These are phyloP conservation scores for Annulohypoxylon truncatum DNA, from an alignment of 2,329 filamentous ascomycete species.

Conservation along the genomic window DNA sequence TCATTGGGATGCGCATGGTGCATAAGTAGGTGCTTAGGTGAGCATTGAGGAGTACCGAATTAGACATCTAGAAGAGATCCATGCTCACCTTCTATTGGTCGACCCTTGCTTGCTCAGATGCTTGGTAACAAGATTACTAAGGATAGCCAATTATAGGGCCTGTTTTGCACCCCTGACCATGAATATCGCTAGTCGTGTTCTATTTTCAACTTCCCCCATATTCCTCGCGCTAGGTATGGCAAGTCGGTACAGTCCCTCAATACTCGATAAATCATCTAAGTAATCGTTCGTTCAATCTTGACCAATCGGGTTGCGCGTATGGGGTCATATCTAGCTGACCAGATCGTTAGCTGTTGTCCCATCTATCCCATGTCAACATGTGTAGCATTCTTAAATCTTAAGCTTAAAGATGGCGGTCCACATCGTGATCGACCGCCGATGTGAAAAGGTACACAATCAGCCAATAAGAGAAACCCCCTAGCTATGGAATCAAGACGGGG, in stretches of 20 bases:
- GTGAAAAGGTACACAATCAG: slow-evolving; percentile 28
- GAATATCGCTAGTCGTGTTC: slow-evolving; percentile 29
- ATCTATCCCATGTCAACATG: slow-evolving; percentile 3
- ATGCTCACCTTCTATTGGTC: slow-evolving; percentile 14
- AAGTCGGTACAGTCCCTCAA: slow-evolving; percentile 3
- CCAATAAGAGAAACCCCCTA: slow-evolving; percentile 26
- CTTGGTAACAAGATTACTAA: slow-evolving; percentile 41
- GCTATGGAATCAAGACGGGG: slow-evolving; percentile 28
- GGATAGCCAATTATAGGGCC: slow-evolving; percentile 35
- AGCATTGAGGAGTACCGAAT: slow-evolving; percentile 29
- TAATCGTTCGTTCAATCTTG: slow-evolving; percentile 3
- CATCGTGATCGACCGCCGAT: slow-evolving; percentile 22
- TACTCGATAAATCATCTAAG: neutral
- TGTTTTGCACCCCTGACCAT: slow-evolving; percentile 17
- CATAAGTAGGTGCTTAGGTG: slow-evolving; percentile 39
- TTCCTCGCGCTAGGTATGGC: slow-evolving; percentile 16
- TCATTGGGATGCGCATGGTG: slow-evolving; percentile 30
- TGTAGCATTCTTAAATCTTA: slow-evolving; percentile 24
- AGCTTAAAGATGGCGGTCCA: slow-evolving; percentile 28
- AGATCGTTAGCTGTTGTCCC: slow-evolving; percentile 11
- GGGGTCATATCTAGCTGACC: slow-evolving; percentile 17
- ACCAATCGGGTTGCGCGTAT: slow-evolving; percentile 32
- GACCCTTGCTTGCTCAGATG: slow-evolving; percentile 21
- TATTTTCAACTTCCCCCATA: slow-evolving; percentile 34
- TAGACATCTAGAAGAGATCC: slow-evolving; percentile 21